Evolutionary conservation across 1,284 basidiomycete genomes (phyloP), one percentile per base, ranked within the genome.

Genomic region (Heliocybe sulcata): DNA sequence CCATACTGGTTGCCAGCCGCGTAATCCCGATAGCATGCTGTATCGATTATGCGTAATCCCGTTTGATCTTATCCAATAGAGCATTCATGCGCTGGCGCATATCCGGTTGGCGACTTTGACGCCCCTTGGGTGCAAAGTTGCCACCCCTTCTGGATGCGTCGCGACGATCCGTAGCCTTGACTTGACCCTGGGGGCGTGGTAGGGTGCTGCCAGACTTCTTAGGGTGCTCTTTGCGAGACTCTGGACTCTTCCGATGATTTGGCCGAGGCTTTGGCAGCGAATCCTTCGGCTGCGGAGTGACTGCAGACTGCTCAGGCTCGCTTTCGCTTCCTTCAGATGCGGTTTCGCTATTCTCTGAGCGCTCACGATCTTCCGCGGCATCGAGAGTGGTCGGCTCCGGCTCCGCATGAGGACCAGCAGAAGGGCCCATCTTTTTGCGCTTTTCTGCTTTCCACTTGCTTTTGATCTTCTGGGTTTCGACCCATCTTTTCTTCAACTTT

Each of bases 1-100:
- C 29, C 29, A 31, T 31, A 31, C 29, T 12, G 29, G 12, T 31
- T 31, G 4, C 29, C 29, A 31, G 12, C 12, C 29, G 6, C 12
- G 29, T 31, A 6, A 31, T 51, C 9, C 27, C 22, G n/a, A 6
- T 20, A 51, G 10, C 6, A 6, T 9, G 27, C 16, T 20, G 42
- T 20, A 20, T 9, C 16, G n/a, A 26, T 72, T 63, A 79, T 53
- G 69, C 64, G 53, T 72, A 67, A 60, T 85, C 78, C 52, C 77
- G 78, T 67, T 87, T 86, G 59, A 90, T 89, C 65, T 82, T 84
- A 63, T 87, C 85, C 48, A 91, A 75, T 75, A 91, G 77, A n/a
- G 79, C 82, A 59, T 80, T 78, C 88, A 91, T 91, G 25, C 88
- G 80, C 55, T 85, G 65, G 60, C 83, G 84, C 89, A 91, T 91